Percentiles rank a stretch among this genome's conserved stretches.
These are phyloP conservation scores for Pleodorina starrii DNA, from an alignment of 139 green algal species.

Conservation along the genomic window DNA sequence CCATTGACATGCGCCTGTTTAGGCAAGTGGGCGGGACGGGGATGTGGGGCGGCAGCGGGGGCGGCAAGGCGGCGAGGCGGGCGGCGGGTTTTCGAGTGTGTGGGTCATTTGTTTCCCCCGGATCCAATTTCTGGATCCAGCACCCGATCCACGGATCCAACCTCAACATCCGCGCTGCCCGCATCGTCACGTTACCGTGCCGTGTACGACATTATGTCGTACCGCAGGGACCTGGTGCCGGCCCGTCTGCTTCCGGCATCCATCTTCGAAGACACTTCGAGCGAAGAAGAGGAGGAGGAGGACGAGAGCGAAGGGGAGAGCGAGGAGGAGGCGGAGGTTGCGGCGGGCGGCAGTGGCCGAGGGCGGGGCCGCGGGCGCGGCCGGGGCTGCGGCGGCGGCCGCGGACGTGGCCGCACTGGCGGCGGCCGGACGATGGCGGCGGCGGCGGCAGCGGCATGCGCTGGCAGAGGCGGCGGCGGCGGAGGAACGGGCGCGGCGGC, in stretches of 20 bases:
- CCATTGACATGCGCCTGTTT: constrained; percentile 89
- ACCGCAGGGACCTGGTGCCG: constrained; percentile 54
- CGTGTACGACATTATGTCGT: background rate
- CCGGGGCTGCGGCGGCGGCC: background rate
- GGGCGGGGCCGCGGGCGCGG: background rate
- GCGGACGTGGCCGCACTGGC: background rate
- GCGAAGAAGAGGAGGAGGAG: constrained; percentile 32
- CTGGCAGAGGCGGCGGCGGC: background rate
- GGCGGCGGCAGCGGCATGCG: background rate
- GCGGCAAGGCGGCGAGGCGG: background rate
- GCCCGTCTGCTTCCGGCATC: constrained; percentile 27
- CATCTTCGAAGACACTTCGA: constrained; percentile 50
- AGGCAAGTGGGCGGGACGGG: background rate
- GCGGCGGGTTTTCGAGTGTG: background rate
- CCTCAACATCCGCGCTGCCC: background rate
- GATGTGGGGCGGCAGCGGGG: background rate
- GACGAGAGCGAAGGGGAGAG: too few relatives aligned
- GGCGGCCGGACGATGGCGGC: background rate
- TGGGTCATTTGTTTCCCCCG: background rate
- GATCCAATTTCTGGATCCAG: background rate
- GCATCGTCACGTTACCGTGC: background rate
- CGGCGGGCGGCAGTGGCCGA: background rate
- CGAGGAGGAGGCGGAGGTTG: background rate
- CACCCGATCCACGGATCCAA: background rate
- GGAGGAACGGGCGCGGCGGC: background rate